A percentile compares a stretch with the other conserved stretches of the same genome.
These are phyloP conservation scores for Scutellaria galericulata DNA, from an alignment of 257 asterid genomes.

Conservation along the genomic window DNA sequence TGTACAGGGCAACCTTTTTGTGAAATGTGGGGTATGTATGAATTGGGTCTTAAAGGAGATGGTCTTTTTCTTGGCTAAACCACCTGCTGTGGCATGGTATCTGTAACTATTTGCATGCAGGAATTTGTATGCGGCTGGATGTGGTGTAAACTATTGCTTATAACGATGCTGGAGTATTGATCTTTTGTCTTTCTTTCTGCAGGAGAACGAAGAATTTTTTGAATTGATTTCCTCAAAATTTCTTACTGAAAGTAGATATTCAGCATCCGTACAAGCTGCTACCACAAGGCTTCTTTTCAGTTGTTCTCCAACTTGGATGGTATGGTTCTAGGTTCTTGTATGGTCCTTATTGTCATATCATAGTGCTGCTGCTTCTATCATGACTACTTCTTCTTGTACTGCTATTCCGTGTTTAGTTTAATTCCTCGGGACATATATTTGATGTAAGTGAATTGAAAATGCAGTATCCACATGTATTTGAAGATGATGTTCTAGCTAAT, in stretches of 20 bases:
- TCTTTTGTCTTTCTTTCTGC: conserved; percentile 42
- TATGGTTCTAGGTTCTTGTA: conserved; percentile 39
- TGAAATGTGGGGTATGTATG: conserved; percentile 19
- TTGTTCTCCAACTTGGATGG: conserved; percentile 94
- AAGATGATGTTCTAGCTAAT: conserved; percentile 79
- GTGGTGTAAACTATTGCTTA: not conserved
- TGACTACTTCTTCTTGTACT: not conserved
- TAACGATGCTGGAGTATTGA: conserved; percentile 20
- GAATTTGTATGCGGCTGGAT: conserved; percentile 28
- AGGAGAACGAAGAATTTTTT: conserved; percentile 95
- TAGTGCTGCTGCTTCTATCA: not conserved
- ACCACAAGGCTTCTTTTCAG: conserved; percentile 86
- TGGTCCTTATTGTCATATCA: not conserved
- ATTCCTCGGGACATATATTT: conserved; percentile 30
- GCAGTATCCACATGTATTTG: conserved; percentile 96
- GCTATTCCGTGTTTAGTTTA: not conserved
- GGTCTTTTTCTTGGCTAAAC: conserved; percentile 19
- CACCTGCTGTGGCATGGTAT: conserved; percentile 19
- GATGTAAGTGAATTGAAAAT: conserved; percentile 43
- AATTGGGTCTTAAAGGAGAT: conserved; percentile 6
- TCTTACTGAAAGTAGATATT: conserved; percentile 70
- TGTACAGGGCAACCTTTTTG: not conserved
- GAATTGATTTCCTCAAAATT: conserved; percentile 81
- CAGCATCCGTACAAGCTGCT: conserved; percentile 77
- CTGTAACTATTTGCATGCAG: conserved; percentile 12